Percentiles rank a stretch among this genome's conserved stretches.
These are phyloP conservation scores for Ceratobasidium sp. DNA, from an alignment of 1,284 basidiomycete species.

Conservation along the genomic window DNA sequence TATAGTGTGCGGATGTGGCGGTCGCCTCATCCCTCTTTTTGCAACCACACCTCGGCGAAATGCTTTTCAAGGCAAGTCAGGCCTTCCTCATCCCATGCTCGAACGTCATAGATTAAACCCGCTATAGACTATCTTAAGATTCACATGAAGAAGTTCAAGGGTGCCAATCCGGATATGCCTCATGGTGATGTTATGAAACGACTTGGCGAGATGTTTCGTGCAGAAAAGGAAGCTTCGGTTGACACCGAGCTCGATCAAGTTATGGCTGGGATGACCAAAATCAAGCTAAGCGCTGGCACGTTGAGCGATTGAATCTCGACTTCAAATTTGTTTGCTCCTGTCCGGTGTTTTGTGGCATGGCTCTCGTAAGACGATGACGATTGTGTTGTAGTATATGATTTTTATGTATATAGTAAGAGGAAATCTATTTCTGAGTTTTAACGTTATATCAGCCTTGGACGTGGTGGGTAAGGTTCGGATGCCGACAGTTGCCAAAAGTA, in stretches of 20 bases:
- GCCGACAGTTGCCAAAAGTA: no score
- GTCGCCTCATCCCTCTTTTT: constrained; percentile 12
- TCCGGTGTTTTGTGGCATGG: not conserved
- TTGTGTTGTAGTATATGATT: no score
- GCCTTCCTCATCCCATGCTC: not conserved
- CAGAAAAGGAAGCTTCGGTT: constrained; percentile 16
- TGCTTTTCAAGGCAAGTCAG: constrained; percentile 6
- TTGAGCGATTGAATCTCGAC: not conserved
- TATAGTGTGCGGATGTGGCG: constrained; percentile 33
- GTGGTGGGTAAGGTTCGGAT: no score
- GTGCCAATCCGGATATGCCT: constrained; percentile 39
- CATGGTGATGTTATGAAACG: constrained; percentile 42
- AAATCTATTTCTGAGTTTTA: no score
- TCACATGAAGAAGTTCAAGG: constrained; percentile 38
- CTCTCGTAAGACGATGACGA: no score
- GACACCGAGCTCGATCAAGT: constrained; percentile 22
- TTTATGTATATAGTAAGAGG: no score
- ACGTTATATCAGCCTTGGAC: no score
- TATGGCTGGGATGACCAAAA: constrained; percentile 20
- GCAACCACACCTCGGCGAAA: not conserved
- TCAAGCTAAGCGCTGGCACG: not conserved
- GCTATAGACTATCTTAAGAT: constrained; percentile 41
- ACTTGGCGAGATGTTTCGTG: constrained; percentile 40
- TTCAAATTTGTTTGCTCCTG: not conserved
- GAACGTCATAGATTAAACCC: not conserved